phyloP scores from a whole-genome alignment of 1,139 yeast species.

The Lodderomyces beijingensis region DNA sequence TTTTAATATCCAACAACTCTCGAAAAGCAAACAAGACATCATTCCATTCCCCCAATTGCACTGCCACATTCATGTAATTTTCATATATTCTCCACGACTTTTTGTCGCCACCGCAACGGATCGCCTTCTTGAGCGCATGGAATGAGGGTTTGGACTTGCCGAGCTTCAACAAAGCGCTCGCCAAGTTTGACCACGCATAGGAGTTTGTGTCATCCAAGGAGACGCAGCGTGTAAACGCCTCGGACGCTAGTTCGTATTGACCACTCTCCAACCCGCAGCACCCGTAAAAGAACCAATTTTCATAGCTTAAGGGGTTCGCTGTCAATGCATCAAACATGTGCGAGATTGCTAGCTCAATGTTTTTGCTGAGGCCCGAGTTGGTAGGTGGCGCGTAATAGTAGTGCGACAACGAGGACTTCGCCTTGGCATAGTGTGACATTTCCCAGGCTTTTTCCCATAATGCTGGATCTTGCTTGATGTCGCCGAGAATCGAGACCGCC shows the following conservation, averaged over 20 bases:
- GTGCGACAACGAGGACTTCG: constrained; percentile 78
- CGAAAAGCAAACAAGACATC: constrained; percentile 75
- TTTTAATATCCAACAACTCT: constrained; percentile 50
- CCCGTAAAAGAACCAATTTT: constrained; percentile 92
- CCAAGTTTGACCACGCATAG: constrained; percentile 92
- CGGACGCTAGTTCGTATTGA: constrained; percentile 77
- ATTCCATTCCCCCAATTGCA: constrained; percentile 77
- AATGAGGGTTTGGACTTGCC: constrained; percentile 74
- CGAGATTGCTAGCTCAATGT: constrained; percentile 53
- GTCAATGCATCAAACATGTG: constrained; percentile 74
- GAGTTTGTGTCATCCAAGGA: constrained; percentile 79
- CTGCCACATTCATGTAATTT: constrained; percentile 79
- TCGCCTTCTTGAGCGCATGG: constrained; percentile 76
- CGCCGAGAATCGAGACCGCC: constrained; percentile 83
- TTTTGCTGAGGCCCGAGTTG: constrained; percentile 46
- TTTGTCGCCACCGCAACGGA: constrained; percentile 59
- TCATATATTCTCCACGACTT: constrained; percentile 90
- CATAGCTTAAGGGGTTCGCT: constrained; percentile 71
- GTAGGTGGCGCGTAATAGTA: constrained; percentile 68
- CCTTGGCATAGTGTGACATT: constrained; percentile 74
- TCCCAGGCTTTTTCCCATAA: constrained; percentile 90
- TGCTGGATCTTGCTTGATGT: constrained; percentile 69
- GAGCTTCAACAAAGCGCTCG: constrained; percentile 67
- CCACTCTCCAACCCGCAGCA: constrained; percentile 78
- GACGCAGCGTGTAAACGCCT: constrained; percentile 90